Conservation (phyloP, 148 eudicot species). For the Gaultheria prostrata region DNA sequence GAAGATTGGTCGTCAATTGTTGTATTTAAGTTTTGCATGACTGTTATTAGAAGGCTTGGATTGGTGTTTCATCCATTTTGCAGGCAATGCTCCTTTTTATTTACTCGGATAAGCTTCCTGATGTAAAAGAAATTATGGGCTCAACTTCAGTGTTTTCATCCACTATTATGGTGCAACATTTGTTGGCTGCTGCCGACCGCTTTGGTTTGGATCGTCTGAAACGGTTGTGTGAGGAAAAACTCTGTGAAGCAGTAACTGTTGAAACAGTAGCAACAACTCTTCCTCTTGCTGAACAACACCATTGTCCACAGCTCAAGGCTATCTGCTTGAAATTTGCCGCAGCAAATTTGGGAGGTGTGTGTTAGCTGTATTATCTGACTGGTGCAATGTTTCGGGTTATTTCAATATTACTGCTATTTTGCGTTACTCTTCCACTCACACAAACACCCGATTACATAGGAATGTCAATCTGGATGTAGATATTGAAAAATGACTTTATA, state of each 20-base stretch:
- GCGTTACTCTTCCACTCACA: neutral
- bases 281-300: constrained; percentile 85
- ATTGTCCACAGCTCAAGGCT: constrained; percentile 69
- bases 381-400: constrained; percentile 52
- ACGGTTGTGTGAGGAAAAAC: constrained; percentile 70
- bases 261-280: constrained; percentile 86
- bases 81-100: constrained; percentile 80
- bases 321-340: constrained; percentile 87
- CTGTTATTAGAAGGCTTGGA: neutral
- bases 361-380: constrained; percentile 49
- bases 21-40: neutral
- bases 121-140: constrained; percentile 56
- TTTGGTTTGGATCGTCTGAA: constrained; percentile 85
- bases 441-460: neutral
- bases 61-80: constrained; percentile 20
- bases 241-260: constrained; percentile 64
- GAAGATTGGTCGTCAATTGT: neutral
- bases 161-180: constrained; percentile 74
- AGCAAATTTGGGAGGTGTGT: constrained; percentile 96
- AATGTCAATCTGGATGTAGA: constrained; percentile 6
- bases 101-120: constrained; percentile 76
- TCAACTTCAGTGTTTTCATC: constrained; percentile 46
- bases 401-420: neutral
- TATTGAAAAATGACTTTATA: neutral
- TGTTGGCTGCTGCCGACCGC: constrained; percentile 94